Evolutionary conservation across 495 filamentous ascomycete species (phyloP).

Genomic region (Talaromyces borbonicus): DNA sequence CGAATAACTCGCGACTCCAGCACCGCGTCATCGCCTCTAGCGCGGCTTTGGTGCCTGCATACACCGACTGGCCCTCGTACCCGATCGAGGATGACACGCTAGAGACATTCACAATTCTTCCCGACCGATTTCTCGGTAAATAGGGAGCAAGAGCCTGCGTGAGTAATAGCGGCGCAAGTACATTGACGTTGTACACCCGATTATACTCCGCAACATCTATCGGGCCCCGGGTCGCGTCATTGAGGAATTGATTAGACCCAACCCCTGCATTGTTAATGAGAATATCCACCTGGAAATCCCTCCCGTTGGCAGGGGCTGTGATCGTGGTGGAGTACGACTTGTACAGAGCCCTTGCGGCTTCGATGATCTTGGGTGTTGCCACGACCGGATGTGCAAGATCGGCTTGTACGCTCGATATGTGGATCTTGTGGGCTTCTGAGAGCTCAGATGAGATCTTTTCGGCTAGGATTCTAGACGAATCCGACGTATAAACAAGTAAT

Average conservation of each 20-base stretch:
- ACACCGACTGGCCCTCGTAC: conserved; percentile 52
- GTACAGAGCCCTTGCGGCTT: conserved; percentile 4
- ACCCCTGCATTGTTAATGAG: conserved; percentile 70
- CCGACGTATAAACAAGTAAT: conserved; percentile 5
- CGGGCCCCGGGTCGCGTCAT: conserved; percentile 37
- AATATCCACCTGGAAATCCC: conserved; percentile 51
- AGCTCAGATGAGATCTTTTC: conserved; percentile 3
- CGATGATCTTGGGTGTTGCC: conserved; percentile 3
- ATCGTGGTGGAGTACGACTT: background rate
- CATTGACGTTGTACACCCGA: conserved; percentile 61
- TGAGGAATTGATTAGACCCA: conserved; percentile 40
- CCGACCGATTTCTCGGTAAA: conserved; percentile 55
- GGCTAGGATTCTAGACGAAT: conserved; percentile 4
- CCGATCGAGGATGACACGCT: conserved; percentile 53
- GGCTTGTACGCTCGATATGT: conserved; percentile 6
- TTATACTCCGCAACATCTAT: conserved; percentile 43
- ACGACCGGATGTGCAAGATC: conserved; percentile 2
- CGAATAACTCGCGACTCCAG: conserved; percentile 63
- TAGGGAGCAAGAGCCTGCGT: conserved; percentile 51
- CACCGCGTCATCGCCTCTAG: conserved; percentile 72
- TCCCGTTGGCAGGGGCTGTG: background rate
- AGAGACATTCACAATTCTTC: conserved; percentile 61
- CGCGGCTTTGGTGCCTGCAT: conserved; percentile 70
- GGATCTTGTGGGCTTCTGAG: background rate
- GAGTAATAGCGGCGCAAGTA: conserved; percentile 61